These are phyloP conservation scores for Thraustochytrium striatum DNA, from an alignment of 352 stramenopile genomes.

Conservation along the genomic window DNA sequence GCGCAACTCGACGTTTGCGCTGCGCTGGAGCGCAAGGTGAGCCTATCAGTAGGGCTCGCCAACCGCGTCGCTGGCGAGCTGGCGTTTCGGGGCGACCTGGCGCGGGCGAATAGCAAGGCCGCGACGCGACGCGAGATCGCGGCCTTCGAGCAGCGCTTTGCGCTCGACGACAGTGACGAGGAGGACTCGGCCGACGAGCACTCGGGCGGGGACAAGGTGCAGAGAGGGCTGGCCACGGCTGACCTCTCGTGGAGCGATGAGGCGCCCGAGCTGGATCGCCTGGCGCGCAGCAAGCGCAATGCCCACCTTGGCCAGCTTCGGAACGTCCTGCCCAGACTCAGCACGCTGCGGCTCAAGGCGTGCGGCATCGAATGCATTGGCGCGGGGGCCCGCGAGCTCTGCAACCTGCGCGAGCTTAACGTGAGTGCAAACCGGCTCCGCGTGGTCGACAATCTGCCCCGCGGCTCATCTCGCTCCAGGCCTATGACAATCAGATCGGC, in stretches of 20 bases:
- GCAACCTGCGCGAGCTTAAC: constrained; percentile 6
- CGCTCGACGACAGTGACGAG: neutral
- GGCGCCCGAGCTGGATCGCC: neutral
- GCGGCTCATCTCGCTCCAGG: neutral
- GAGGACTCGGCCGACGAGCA: neutral
- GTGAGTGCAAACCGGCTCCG: constrained; percentile 1
- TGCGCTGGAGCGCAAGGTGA: neutral
- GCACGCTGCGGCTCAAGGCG: neutral
- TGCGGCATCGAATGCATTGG: constrained; percentile 29
- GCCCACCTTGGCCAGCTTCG: neutral
- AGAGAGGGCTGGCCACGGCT: neutral
- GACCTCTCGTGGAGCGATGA: constrained; percentile 39
- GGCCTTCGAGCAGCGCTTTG: constrained; percentile 16
- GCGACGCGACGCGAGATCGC: neutral
- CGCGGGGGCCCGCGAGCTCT: neutral
- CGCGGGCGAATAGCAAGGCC: neutral
- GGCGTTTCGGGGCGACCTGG: neutral
- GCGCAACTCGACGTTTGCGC: neutral
- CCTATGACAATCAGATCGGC: constrained; percentile 16
- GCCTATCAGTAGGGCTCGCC: neutral
- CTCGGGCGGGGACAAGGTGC: neutral
- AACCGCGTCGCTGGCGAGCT: neutral
- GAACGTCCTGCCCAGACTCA: neutral
- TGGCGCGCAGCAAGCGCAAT: neutral
- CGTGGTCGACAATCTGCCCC: neutral